Evolutionary conservation across 352 stramenopile genomes (phyloP), one percentile per base, ranked within the genome.

Genomic region (Phytophthora capsici): DNA sequence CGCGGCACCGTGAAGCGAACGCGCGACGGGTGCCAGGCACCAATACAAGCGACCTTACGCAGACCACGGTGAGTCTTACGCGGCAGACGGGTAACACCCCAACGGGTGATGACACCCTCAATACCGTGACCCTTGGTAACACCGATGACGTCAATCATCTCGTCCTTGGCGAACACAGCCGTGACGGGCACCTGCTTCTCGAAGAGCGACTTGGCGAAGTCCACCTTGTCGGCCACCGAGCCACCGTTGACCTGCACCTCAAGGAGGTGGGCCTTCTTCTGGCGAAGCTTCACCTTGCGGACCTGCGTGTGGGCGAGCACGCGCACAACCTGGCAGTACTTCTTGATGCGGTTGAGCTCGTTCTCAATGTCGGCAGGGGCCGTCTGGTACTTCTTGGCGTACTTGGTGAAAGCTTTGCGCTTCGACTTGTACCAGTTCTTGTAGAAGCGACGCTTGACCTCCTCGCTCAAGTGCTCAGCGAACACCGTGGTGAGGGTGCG

Each of bases 401-500:
- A 99, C 89, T 99, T 99, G 84, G 98, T 99, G 91, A 99, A 99
- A 57, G 98, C 98, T 97, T 99, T 99, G 63, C 98, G 97, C 97
- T 99, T 99, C 76, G 86, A 96, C 73, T 97, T 97, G 89, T 99
- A 99, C 98, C 98, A 99, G 95, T 99, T 99, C 97, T 99, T 99
- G 97, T 99, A 99, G 84, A 99, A 99, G 75, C 98, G 95, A 89
- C 97, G 96, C 94, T 98, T 99, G 68, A 99, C 71, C 77, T 99
- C 97, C 71, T 99, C 98, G 78, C 80, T 98, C 76, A 99, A 90
- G 87, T 99, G 98, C 91, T 99, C 93, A 16, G 98, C 97, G 82
- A 98, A 99, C 58, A 99, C 98, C 50, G 98, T 99, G 40, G 96
- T 99, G 57, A 99, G 88, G 49, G 97, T 99, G 65, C 98, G 96